Conservation (phyloP, 1,284 basidiomycete genomes). For the Schizophyllum commune region DNA sequence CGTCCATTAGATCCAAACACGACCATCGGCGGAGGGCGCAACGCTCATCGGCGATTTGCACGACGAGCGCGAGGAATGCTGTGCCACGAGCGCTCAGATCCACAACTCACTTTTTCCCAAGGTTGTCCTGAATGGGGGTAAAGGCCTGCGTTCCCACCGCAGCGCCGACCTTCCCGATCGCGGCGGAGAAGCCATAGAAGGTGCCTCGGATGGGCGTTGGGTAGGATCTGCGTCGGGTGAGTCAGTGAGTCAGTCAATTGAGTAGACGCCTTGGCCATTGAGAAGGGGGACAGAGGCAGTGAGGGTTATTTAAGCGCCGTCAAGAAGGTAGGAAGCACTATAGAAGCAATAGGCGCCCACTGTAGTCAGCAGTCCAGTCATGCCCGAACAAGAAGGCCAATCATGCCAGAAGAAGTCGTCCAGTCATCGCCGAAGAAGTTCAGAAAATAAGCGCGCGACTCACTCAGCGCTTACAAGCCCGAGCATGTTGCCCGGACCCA, state of each 20-base stretch:
- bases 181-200: constrained; percentile 65
- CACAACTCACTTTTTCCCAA: constrained; percentile 46
- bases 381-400: no score
- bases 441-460: constrained; percentile 1
- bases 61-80: no score
- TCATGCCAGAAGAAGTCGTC: no score
- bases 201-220: constrained; percentile 34
- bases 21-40: background rate
- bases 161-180: constrained; percentile 70
- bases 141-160: constrained; percentile 74
- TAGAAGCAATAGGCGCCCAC: background rate
- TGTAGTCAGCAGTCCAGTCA: no score
- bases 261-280: background rate
- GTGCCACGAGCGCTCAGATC: constrained; percentile 5
- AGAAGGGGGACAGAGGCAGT: background rate
- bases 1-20: background rate
- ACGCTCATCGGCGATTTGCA: background rate
- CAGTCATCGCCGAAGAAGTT: constrained; percentile 1
- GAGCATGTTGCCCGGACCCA: constrained; percentile 70
- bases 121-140: constrained; percentile 63
- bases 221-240: constrained; percentile 10
- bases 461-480: constrained; percentile 35
- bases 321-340: constrained; percentile 36
- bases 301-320: constrained; percentile 24
- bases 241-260: constrained; percentile 14